phyloP scores from a whole-genome alignment of 2,329 filamentous ascomycete species.

The Trichoderma sp. region DNA sequence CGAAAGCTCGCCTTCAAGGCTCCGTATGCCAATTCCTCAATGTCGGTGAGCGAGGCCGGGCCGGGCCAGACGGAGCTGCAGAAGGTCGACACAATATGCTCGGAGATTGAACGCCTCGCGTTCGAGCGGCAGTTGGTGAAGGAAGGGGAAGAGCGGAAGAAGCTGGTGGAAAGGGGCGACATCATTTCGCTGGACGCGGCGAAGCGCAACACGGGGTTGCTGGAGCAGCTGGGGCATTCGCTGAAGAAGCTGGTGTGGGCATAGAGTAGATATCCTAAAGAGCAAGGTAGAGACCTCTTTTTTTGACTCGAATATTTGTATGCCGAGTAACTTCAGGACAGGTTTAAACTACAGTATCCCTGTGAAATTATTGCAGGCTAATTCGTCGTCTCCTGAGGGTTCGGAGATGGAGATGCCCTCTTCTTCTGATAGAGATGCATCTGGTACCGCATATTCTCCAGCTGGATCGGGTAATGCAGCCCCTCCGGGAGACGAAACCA shows the following conservation, averaged over 20 bases:
- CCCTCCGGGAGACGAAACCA: conserved; percentile 78
- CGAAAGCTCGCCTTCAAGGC: conserved; percentile 59
- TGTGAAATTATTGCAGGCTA: background rate
- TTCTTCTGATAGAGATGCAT: conserved; percentile 71
- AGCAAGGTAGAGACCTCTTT: background rate
- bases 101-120: conserved; percentile 73
- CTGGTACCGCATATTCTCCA: conserved; percentile 97
- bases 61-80: conserved; percentile 56
- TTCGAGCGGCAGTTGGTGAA: conserved; percentile 50
- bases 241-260: conserved; percentile 94
- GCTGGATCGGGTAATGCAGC: conserved; percentile 76
- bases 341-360: conserved; percentile 1
- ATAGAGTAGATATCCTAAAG: conserved; percentile 33
- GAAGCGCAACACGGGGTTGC: conserved; percentile 78
- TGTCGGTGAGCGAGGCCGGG: conserved; percentile 54
- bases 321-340: background rate
- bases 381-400: background rate
- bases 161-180: conserved; percentile 61
- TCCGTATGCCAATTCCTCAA: conserved; percentile 55
- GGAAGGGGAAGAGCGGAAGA: conserved; percentile 48
- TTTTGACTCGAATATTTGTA: background rate
- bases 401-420: conserved; percentile 26
- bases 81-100: conserved; percentile 66
- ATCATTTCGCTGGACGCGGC: conserved; percentile 86
- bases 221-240: conserved; percentile 86